Evolutionary conservation across 257 asterid species (phyloP).

Genomic region (Avicennia marina): DNA sequence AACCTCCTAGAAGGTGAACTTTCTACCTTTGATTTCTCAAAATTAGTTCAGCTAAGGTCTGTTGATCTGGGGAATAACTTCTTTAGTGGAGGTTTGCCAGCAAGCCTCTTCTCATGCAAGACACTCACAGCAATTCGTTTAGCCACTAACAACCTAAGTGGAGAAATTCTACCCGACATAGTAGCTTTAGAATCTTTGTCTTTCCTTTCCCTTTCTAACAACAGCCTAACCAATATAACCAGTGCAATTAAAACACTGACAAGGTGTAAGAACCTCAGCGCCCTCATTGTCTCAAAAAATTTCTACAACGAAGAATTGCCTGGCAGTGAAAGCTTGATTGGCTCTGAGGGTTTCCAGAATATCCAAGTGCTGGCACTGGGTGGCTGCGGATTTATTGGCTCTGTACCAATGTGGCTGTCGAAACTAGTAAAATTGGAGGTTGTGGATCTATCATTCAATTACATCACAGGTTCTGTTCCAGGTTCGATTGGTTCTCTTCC

Average conservation of each 20-base stretch:
- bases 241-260: constrained; percentile 58
- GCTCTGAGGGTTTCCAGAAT: constrained; percentile 45
- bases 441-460: constrained; percentile 65
- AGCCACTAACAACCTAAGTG: constrained; percentile 58
- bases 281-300: constrained; percentile 62
- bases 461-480: constrained; percentile 60
- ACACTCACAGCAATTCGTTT: constrained; percentile 68
- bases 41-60: constrained; percentile 40
- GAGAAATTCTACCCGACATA: constrained; percentile 59
- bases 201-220: constrained; percentile 77
- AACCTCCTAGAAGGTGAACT: constrained; percentile 77
- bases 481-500: constrained; percentile 66
- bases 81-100: constrained; percentile 65
- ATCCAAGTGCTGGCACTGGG: constrained; percentile 70
- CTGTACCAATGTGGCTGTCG: constrained; percentile 61
- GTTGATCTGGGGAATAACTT: constrained; percentile 80
- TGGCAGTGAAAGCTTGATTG: constrained; percentile 33
- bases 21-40: constrained; percentile 65
- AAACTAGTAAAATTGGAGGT: constrained; percentile 54
- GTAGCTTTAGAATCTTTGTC: constrained; percentile 58
- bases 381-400: constrained; percentile 66
- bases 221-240: constrained; percentile 62
- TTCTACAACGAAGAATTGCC: constrained; percentile 65
- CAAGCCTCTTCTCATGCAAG: constrained; percentile 66
- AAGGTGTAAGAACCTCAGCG: constrained; percentile 67